Percentiles rank a stretch among this genome's conserved stretches.
Evolutionary conservation across 169 alveolate genomes (phyloP).

Genomic region (Perkinsus chesapeaki): DNA sequence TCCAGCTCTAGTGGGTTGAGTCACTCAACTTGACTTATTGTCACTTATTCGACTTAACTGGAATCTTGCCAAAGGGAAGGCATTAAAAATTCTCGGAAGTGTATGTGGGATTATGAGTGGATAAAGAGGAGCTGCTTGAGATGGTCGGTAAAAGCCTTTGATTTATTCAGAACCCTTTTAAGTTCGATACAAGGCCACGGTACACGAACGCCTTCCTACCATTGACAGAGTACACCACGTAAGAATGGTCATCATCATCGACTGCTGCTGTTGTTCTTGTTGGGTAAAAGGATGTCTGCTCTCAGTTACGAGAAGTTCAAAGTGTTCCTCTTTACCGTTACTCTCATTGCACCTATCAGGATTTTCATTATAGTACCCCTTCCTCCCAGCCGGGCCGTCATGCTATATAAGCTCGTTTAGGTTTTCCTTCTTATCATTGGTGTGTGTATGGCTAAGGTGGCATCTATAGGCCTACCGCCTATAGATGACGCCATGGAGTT

Average conservation of each 20-base stretch:
- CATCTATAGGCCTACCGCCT: background rate
- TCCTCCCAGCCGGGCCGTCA: background rate
- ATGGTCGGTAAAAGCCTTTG: no score
- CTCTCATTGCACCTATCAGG: background rate
- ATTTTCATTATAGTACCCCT: background rate
- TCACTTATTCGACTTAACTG: no score
- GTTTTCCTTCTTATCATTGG: background rate
- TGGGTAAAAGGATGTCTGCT: background rate
- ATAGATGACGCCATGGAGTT: background rate
- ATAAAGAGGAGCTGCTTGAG: no score
- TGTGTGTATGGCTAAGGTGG: background rate
- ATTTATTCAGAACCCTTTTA: background rate
- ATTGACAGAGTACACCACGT: background rate
- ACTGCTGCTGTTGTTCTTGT: background rate
- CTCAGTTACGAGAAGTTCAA: background rate
- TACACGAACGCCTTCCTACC: background rate
- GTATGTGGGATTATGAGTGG: no score
- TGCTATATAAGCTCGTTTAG: background rate
- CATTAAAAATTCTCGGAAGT: no score
- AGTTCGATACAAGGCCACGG: background rate
- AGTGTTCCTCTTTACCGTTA: background rate
- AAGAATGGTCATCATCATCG: background rate
- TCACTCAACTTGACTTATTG: no score
- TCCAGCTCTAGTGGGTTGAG: no score
- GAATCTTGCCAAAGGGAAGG: no score